phyloP scores from a whole-genome alignment of 805 yeast genomes.

The Lipomyces spencermartinsiae region DNA sequence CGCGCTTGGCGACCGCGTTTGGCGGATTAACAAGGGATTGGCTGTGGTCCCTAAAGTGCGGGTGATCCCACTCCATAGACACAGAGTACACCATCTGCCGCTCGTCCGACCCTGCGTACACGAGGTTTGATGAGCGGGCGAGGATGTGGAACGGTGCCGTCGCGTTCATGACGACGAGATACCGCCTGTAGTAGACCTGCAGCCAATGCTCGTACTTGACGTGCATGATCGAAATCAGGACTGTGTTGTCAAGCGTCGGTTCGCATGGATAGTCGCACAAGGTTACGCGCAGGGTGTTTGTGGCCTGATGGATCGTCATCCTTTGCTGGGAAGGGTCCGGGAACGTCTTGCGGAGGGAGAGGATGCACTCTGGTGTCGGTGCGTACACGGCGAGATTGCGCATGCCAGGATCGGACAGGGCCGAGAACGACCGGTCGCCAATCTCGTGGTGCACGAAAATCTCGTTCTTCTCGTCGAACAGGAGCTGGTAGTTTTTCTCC shows the following conservation, averaged over 20 bases:
- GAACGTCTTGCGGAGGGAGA: slow-evolving; percentile 9
- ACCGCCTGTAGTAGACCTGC: slow-evolving; percentile 21
- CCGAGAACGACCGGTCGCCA: slow-evolving; percentile 23
- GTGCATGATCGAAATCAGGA: slow-evolving; percentile 29
- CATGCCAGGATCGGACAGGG: neutral
- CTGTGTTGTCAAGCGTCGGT: slow-evolving; percentile 36
- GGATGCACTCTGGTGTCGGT: slow-evolving; percentile 21
- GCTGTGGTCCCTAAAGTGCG: slow-evolving; percentile 15
- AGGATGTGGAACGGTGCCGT: slow-evolving; percentile 31
- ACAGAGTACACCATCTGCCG: slow-evolving; percentile 17
- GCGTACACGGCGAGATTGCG: slow-evolving; percentile 10
- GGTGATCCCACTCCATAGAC: slow-evolving; percentile 31
- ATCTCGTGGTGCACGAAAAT: slow-evolving; percentile 28
- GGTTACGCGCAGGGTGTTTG: slow-evolving; percentile 35
- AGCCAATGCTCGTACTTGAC: slow-evolving; percentile 17
- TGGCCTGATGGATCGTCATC: slow-evolving; percentile 30
- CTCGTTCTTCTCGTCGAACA: slow-evolving; percentile 18
- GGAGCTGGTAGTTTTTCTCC: slow-evolving; percentile 28
- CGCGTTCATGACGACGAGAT: slow-evolving; percentile 27
- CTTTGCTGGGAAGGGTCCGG: neutral
- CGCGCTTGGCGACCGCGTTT: neutral
- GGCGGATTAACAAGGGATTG: neutral
- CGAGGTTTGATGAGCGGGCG: slow-evolving; percentile 14
- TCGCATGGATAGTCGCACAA: slow-evolving; percentile 35
- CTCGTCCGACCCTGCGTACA: slow-evolving; percentile 28